Base-by-base conservation (phyloP, 257 asterid species). In the Fraxinus excelsior region DNA sequence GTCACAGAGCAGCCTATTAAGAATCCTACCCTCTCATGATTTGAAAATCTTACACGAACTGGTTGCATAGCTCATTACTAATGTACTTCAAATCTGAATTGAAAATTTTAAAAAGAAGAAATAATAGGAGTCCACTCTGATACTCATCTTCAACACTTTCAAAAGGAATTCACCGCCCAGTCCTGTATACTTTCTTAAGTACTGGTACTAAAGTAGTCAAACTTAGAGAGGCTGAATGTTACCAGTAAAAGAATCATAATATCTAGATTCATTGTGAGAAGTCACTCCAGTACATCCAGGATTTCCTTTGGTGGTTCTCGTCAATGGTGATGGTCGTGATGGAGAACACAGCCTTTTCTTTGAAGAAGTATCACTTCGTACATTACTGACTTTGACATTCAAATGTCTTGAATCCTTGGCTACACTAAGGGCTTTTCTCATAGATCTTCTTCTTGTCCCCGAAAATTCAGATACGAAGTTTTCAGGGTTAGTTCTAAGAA, bases 361-460 rank as follows among this genome's bases (percentile, higher is more conserved):
- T 74, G 81, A 74, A 49, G 85, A 71, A 75, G 58, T 74, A 66
- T 72, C 71, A n/a, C 14, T 26, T 29, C 66, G 21, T 28, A 66
- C 26, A 25, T 21, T 49, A 25, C 37, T 53, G 19, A 78, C 62
- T 51, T 19, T 38, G 68, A 53, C 67, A 75, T 77, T 29, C 21
- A 67, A 29, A 25, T 69, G 58, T 80, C 78, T 83, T 35, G 80
- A 64, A 53, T 76, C 87, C 80, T 82, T 87, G 76, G 75, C 26
- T 44, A 89, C 86, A 13, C 75, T 79, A 62, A 81, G 67, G 49
- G 91, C 81, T 74, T 82, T 91, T 70, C 93, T 90, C 80, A 87
- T 84, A 0, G 97, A 90, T 80, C 98, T 88, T 71, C 96, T 85
- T 77, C 93, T 90, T 1, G 91, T 79, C 67, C 91, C 91, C n/a